Evolutionary conservation across 2,329 filamentous ascomycete genomes (phyloP), one percentile per base, ranked within the genome.

Genomic region (Cladophialophora chaetospira): DNA sequence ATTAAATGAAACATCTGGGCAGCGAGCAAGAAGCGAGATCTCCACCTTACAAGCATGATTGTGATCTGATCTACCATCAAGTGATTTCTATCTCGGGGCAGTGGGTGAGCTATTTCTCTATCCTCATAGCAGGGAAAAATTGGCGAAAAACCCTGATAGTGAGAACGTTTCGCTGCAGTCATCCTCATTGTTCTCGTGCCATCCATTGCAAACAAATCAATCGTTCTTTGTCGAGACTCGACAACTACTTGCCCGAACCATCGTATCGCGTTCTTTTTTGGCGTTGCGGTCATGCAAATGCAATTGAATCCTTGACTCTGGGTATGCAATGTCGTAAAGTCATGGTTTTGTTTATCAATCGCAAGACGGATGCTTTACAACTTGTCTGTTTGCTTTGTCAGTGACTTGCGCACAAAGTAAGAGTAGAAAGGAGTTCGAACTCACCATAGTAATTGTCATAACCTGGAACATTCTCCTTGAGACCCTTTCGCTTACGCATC

Each of bases 401-500:
- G 83, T 3, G 19, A 23, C 13, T 35, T 73, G 80, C 42, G 46
- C 54, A 15, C 35, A 55, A n/a, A n/a, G 25, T 29, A 19, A 25
- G 23, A 29, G 17, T 25, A 2, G 3, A 5, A 2, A 4, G 4
- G 49, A 13, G 21, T 45, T 31, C 57, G 57, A 65, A 89, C 90
- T 91, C 86, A 94, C 91, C 60, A 57, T 64, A 66, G 59, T 66
- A 66, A 85, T 97, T 96, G 75, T 91, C 90, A 82, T 91, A 87
- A 76, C 88, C 89, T 71, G 94, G 93, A 75, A 97, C 89, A 72
- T 91, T 85, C 73, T 88, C 81, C 91, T 99, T 99, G 84, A 99
- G 83, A 91, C 93, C 94, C 91, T 99, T 99, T 81, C 93, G 90
- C 88, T 97, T 97, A 76, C 94, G 91, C 88, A 95, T 96, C 59